Evolutionary conservation across 305 asterid species (phyloP).

Genomic region (Fraxinus sp.): DNA sequence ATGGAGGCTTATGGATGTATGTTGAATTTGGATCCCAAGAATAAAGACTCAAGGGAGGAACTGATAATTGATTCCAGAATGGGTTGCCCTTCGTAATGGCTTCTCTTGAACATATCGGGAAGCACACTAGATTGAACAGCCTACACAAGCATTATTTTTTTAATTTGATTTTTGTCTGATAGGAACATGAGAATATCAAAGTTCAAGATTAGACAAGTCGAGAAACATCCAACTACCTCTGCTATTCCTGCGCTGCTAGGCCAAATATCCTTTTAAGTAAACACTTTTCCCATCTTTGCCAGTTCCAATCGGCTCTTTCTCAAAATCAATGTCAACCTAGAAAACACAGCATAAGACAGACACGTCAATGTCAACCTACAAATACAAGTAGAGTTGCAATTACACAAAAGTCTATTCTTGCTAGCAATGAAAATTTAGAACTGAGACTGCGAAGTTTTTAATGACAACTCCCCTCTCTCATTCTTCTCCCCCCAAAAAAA

Average conservation of each 20-base stretch:
- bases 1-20: constrained; percentile 92
- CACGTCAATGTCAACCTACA: neutral
- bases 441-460: neutral
- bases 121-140: constrained; percentile 89
- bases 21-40: constrained; percentile 75
- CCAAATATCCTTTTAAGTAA: constrained; percentile 76
- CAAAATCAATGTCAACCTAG: constrained; percentile 86
- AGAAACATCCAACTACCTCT: constrained; percentile 39
- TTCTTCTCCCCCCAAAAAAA: neutral
- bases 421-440: neutral
- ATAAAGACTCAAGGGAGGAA: constrained; percentile 67
- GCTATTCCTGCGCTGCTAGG: constrained; percentile 84
- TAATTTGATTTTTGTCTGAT: neutral
- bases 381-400: neutral
- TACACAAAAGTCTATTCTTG: neutral
- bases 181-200: neutral
- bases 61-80: constrained; percentile 41
- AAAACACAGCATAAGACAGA: constrained; percentile 14
- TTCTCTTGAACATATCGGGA: constrained; percentile 80
- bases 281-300: constrained; percentile 74
- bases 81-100: too few relatives aligned
- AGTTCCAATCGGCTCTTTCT: constrained; percentile 80
- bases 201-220: neutral
- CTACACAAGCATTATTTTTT: constrained; percentile 31
- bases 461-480: neutral